Evolutionary conservation across 495 filamentous ascomycete genomes (phyloP).

Genomic region (Trichocladium antarcticum): DNA sequence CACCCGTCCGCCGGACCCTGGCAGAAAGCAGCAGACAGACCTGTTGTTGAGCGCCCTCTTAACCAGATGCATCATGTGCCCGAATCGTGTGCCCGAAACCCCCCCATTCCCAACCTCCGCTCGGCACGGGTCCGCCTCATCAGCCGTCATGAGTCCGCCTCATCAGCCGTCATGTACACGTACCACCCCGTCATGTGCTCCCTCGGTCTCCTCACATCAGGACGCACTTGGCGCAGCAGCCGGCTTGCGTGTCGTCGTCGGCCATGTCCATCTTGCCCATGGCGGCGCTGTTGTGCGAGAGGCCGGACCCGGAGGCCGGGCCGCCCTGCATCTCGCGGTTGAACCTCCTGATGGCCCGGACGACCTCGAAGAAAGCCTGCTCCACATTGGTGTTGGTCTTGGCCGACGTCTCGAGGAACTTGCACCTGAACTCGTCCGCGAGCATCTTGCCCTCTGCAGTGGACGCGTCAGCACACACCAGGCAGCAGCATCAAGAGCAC

Average conservation of each 20-base stretch:
- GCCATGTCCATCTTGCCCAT: constrained; percentile 66
- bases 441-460: constrained; percentile 74
- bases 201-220: constrained; percentile 60
- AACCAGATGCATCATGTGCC: background rate
- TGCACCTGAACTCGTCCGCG: constrained; percentile 80
- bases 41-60: background rate
- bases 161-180: background rate
- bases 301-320: constrained; percentile 53
- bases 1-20: background rate
- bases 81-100: background rate
- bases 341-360: constrained; percentile 92
- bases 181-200: background rate
- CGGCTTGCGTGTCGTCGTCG: constrained; percentile 55
- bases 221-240: constrained; percentile 80
- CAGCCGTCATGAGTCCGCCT: background rate
- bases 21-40: background rate
- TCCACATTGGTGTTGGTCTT: constrained; percentile 98
- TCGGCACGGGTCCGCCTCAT: background rate
- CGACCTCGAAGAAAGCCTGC: constrained; percentile 95
- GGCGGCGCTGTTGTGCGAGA: constrained; percentile 50
- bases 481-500: background rate
- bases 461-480: background rate
- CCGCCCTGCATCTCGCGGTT: constrained; percentile 94
- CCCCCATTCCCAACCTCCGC: background rate
- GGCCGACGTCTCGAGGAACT: constrained; percentile 97